Evolutionary conservation across 768 basidiomycete species (phyloP), one percentile per base, ranked within the genome.

Genomic region (Leccinum variicolor): DNA sequence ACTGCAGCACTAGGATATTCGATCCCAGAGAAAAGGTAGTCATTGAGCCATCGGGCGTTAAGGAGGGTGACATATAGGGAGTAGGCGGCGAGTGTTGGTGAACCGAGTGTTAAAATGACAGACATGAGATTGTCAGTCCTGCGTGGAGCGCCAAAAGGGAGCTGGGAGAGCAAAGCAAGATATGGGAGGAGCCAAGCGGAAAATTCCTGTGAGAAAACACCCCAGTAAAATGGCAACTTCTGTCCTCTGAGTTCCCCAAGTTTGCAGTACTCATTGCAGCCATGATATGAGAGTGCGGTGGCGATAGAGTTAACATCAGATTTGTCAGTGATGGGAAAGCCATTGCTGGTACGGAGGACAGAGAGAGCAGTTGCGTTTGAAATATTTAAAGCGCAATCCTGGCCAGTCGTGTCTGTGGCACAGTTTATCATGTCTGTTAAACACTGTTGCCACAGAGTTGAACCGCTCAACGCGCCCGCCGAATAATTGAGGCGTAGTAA

Each of bases 131-230:
- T 78, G 23, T 78, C 77, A 11, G 69, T 58, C 25, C 63, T 73
- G 52, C 73, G 71, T 13, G 58, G 67, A 23, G 75, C 71, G 6
- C 79, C 79, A 25, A 79, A 82, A 0, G 79, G 81, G 17, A 82
- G 74, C 49, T 80, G 79, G 0, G 79, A 79, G 19, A 81, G 66
- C 8, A 81, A 58, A 0, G 80, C 78, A 10, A 82, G 72, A 72
- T 77, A 80, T 8, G 81, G 81, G 5, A 82, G 55, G 2, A 81
- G 67, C 81, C 80, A 82, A 0, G 77, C 61, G 9, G 72, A 68
- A 60, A 76, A 79, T 45, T 77, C 68, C 49, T 77, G 75, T 0
- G 69, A 49, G 50, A 69, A 71, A 4, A 19, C 21, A 29, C 28
- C 28, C 28, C 28, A 29, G 28, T 29, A 2, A 29, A 29, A 29